Base-by-base conservation (phyloP, 345 rosid genomes). In the Sonneratia caseolaris region DNA sequence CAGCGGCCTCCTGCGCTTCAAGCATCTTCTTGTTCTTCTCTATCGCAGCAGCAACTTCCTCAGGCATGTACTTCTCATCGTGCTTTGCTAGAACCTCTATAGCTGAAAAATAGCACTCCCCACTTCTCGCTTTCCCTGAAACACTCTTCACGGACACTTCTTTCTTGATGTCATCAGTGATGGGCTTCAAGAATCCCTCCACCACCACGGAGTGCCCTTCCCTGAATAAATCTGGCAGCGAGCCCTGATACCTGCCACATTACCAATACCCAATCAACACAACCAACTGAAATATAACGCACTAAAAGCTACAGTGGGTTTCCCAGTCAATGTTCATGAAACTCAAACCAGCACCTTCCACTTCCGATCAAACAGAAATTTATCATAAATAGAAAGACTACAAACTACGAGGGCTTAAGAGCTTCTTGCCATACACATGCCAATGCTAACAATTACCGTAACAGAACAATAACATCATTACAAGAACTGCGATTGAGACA, bases 51-150 rank as follows among this genome's bases (percentile, higher is more conserved):
- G 98, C 99, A 49, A 92, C 99, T 73, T 92, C 99, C 70, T 71
- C 68, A 0, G 99, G 99, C 99, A 92, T 95, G 78, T 95, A 95
- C 90, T 95, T 95, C 81, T 95, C 99, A 13, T 95, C 98, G 16
- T 95, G 98, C 89, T 95, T 95, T 53, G 99, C 98, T 73, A 95
- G 80, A 81, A 95, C 99, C 77, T 90, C 97, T 0, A 87, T 81
- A 0, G 98, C 97, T 12, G 89, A 78, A 75, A 95, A 90, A 76
- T 78, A 95, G 56, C 92, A 88, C 3, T 89, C 93, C 1, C 76
- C 76, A 45, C 82, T 69, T 68, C 97, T 82, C 0, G 97, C 97
- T 75, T 95, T 95, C 76, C 53, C 86, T 0, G 91, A 89, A 43
- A 92, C 87, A 16, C 86, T 55, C 76, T 82, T 85, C 0, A 75